Base-by-base conservation (phyloP, 2,329 filamentous ascomycete genomes). In the Fusarium fracticaudum region DNA sequence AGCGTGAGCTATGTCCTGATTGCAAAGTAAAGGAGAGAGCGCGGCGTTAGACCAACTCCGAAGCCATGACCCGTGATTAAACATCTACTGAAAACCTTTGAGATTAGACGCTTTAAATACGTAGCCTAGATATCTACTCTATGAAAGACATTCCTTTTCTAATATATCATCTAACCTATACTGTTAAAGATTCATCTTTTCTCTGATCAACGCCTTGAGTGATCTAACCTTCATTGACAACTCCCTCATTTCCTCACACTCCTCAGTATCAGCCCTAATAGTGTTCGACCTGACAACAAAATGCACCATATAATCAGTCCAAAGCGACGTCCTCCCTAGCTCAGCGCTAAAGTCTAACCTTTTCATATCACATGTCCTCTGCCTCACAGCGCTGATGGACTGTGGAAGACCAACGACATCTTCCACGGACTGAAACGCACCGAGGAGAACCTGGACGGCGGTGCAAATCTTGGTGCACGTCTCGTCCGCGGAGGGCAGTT, bases 401-500 rank as follows among this genome's bases (percentile, higher is more conserved):
- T 45, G 50, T 2, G 58, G 58, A 18, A 60, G 35, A 14, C 58
- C 58, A 60, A 53, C 37, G 8, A 6, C 47, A 1, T 60, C 58
- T 26, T 60, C 58, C 24, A 68, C 44, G 15, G 63, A 47, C 45
- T 61, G 63, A 6, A 65, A 54, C 20, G 44, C 31, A 50, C 61
- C 47, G 12, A 65, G 57, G 0, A 65, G 57, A 48, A 65, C 38
- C 18, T 65, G 63, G 2, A 65, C 45, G 6, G 63, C 45, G 6
- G 57, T 61, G n/a, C 47, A 65, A 26, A 65, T 43, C 57, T 61
- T 65, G 24, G 55, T 51, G n/a, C 47, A 65, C 6, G 63, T 65
- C 29, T 61, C 57, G 44, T 65, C 57, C 38, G 63, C 44, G 57
- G 63, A 61, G 40, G 57, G 38, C 38, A 61, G 53, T 51, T 65